Evolutionary conservation across 2,329 filamentous ascomycete genomes (phyloP).

Genomic region (Colletotrichum brevisporum): DNA sequence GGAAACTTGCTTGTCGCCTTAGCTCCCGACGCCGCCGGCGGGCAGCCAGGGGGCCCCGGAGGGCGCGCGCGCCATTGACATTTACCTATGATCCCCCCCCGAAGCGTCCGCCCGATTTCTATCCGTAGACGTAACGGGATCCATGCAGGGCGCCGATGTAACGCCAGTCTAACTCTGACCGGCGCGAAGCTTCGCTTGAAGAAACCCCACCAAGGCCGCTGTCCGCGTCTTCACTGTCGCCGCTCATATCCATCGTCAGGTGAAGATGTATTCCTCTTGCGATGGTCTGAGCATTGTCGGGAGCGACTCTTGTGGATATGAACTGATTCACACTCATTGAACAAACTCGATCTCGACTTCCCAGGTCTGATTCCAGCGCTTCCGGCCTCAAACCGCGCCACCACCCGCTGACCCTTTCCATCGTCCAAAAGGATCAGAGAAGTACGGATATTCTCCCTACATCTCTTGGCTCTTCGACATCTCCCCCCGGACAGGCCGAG

Average conservation of each 20-base stretch:
- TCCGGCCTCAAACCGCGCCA: too few species aligned
- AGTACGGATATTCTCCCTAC: neutral
- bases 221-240: neutral
- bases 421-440: too few species aligned
- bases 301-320: too few species aligned
- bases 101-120: neutral
- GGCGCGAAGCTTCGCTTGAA: neutral
- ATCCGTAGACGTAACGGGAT: constrained; percentile 4
- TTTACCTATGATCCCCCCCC: too few species aligned
- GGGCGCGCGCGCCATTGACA: neutral
- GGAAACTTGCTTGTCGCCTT: neutral
- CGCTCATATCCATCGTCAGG: neutral
- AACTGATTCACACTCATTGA: too few species aligned
- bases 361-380: too few species aligned
- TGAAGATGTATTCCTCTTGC: too few species aligned
- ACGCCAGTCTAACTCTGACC: constrained; percentile 27
- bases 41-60: constrained; percentile 10
- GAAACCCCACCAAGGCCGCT: neutral
- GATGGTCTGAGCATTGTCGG: too few species aligned
- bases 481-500: neutral
- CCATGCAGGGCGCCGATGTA: constrained; percentile 19
- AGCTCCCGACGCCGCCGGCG: constrained; percentile 4
- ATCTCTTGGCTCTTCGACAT: neutral
- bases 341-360: too few species aligned
- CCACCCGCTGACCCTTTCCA: too few species aligned